Conservation (phyloP, 2,329 filamentous ascomycete genomes). For the Xylariaceae sp. region DNA sequence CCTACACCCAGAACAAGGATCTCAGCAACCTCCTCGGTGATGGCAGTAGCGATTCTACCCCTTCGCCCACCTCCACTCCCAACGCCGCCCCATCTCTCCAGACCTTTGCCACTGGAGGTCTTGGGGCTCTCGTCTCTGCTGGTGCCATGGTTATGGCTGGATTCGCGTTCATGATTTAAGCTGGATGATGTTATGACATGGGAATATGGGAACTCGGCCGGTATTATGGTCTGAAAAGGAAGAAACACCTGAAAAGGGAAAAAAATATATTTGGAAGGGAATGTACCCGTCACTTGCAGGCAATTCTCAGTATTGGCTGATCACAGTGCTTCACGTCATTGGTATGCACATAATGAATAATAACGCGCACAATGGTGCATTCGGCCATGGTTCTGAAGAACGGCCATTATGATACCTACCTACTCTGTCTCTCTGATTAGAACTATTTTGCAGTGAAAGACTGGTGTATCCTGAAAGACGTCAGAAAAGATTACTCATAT, state of each 20-base stretch:
- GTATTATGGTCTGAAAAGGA: neutral
- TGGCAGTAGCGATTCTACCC: neutral
- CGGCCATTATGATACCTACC: too few relatives aligned
- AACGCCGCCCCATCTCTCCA: conserved; percentile 23
- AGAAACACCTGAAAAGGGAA: neutral
- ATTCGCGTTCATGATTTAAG: conserved; percentile 21
- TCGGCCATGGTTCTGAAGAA: too few relatives aligned
- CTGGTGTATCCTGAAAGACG: too few relatives aligned
- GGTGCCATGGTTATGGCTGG: conserved; percentile 22
- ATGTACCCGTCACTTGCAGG: too few relatives aligned
- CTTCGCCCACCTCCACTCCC: conserved; percentile 14
- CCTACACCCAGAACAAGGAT: conserved; percentile 29
- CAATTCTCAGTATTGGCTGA: too few relatives aligned
- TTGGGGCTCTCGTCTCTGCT: conserved; percentile 18
- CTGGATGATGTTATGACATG: neutral
- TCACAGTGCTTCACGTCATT: too few relatives aligned
- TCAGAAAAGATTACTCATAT: neutral
- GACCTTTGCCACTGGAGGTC: conserved; percentile 10
- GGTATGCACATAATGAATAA: too few relatives aligned
- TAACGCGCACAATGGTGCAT: too few relatives aligned
- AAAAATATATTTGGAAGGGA: too few relatives aligned
- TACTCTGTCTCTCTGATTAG: too few relatives aligned
- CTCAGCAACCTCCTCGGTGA: conserved; percentile 27
- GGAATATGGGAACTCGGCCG: neutral
- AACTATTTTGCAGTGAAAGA: too few relatives aligned